Base-by-base conservation (phyloP, 2,329 filamentous ascomycete species). In the Xylariales sp. region DNA sequence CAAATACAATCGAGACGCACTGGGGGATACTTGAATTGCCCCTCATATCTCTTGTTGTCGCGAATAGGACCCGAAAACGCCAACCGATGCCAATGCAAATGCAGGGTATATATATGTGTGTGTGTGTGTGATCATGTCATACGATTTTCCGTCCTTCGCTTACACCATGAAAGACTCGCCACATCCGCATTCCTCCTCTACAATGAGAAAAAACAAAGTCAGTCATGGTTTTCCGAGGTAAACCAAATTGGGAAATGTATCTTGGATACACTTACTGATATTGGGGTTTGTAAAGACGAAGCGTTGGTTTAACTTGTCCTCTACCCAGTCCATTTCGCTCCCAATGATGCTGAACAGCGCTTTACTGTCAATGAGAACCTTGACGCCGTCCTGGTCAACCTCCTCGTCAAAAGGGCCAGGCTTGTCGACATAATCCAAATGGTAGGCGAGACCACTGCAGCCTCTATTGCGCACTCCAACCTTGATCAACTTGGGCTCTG, bases 201-300 rank as follows among this genome's bases (percentile, higher is more conserved):
- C 43, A 33, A 15, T 31, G n/a, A n/a, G n/a, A n/a, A n/a, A n/a
- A n/a, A n/a, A n/a, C n/a, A n/a, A n/a, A n/a, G n/a, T n/a, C n/a
- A n/a, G n/a, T n/a, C n/a, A n/a, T n/a, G n/a, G n/a, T n/a, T n/a
- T n/a, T n/a, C n/a, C n/a, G n/a, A n/a, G n/a, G n/a, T n/a, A n/a
- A n/a, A n/a, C n/a, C n/a, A n/a, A n/a, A n/a, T n/a, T n/a, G n/a
- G n/a, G n/a, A n/a, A n/a, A n/a, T n/a, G n/a, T n/a, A 28, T 23
- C 21, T n/a, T 25, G 8, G 14, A 6, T 21, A 17, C 20, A 82
- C 90, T 78, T 69, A 95, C 90, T 98, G 59, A 97, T 97, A 57
- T 98, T 98, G 3, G 93, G 93, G 61, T 98, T 98, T 59, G 80
- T 83, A 67, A 98, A 98, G 35, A 95, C 82, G 62, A 98, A 98